These are phyloP conservation scores for Kwoniella mangroviensis DNA, from an alignment of 768 basidiomycete species.

Conservation along the genomic window DNA sequence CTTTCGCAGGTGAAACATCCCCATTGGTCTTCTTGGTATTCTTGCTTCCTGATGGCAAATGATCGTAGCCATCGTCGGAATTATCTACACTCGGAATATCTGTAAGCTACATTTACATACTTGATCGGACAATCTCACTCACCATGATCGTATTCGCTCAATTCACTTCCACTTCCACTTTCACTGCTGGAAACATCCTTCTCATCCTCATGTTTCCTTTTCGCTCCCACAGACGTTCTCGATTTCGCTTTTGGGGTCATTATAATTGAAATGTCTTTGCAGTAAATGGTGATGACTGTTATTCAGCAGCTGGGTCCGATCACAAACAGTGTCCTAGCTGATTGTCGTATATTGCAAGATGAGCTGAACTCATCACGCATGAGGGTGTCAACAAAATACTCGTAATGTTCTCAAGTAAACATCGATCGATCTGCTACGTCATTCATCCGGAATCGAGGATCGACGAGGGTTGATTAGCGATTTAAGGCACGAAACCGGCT, in stretches of 20 bases:
- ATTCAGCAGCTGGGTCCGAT: too few species aligned
- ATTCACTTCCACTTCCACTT: background rate
- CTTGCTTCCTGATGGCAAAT: background rate
- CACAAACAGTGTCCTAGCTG: too few species aligned
- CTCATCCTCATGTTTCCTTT: background rate
- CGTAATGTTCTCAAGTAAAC: conserved; percentile 2
- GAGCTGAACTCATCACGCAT: background rate
- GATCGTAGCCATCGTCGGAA: background rate
- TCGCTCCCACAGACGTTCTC: background rate
- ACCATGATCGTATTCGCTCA: background rate
- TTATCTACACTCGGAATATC: background rate
- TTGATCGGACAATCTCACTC: background rate
- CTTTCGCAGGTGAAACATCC: background rate
- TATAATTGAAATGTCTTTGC: background rate
- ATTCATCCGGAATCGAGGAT: background rate
- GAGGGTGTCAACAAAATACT: background rate
- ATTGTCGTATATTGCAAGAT: background rate
- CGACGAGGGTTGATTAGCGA: background rate
- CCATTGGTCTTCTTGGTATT: conserved; percentile 5
- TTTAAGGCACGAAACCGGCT: background rate
- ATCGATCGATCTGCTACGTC: conserved; percentile 5
- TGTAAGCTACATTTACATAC: too few species aligned
- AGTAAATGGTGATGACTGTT: too few species aligned
- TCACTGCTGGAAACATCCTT: background rate
- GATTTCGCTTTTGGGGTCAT: background rate